Base-by-base conservation (phyloP, 257 asterid genomes). In the Catharanthus roseus region DNA sequence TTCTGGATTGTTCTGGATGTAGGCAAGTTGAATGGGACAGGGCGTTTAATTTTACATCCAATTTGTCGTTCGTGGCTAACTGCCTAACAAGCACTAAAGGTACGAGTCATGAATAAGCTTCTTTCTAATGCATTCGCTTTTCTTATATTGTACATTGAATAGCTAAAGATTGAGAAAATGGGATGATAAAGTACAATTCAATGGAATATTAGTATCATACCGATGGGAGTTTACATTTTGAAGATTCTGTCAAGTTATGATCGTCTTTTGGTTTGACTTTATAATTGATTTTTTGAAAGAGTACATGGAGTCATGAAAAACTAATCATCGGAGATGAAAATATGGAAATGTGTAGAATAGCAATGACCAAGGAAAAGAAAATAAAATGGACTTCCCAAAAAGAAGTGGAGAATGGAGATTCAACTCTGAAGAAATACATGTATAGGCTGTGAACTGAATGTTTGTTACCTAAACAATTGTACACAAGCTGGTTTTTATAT, bases 21-120 rank as follows among this genome's bases (percentile, higher is more conserved):
- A 89, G 96, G 84, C 82, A 85, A 73, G 82, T 80, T 69, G 96
- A 89, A 65, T 89, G 96, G 96, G 67, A 89, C 71, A 68, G 73
- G 60, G 90, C 96, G 69, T 89, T 89, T 75, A 85, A 89, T 74
- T 89, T 74, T 70, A 80, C 92, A 9, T 66, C 82, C 70, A 85
- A 89, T 75, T 69, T 85, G 84, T 79, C 85, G 50, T 89, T 89
- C 76, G 82, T 89, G 75, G 67, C 88, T 41, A 84, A 86, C 78
- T 89, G 96, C 86, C 50, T 87, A 70, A 86, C 82, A 77, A 86
- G 60, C 75, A 70, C 71, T 50, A 77, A 79, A 86, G 96, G 95
- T 87, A 72, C 38, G 70, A 24, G 3, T 54, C 12, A 18, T 67
- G 47, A 28, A 72, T 10, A 26, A 38, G 18, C 29, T 41, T 29